Conservation (phyloP, 2,329 filamentous ascomycete species). For the Aspergillus brunneoviolaceus region DNA sequence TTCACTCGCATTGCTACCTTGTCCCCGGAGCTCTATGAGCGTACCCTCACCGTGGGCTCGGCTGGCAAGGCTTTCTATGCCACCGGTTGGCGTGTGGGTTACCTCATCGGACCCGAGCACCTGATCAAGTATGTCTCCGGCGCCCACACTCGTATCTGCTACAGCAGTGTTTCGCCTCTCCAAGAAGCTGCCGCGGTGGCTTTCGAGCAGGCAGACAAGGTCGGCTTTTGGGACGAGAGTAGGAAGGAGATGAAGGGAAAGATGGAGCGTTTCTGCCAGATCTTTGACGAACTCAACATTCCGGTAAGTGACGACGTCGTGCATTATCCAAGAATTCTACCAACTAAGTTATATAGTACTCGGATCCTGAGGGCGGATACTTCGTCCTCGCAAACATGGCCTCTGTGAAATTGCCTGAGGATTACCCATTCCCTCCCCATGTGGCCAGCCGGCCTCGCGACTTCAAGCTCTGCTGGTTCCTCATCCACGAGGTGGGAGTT, state of each 20-base stretch:
- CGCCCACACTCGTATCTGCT: slow-evolving; percentile 95
- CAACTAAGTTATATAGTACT: slow-evolving; percentile 55
- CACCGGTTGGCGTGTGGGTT: slow-evolving; percentile 95
- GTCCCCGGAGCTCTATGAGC: slow-evolving; percentile 80
- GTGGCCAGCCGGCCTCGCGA: slow-evolving; percentile 84
- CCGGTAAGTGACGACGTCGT: slow-evolving; percentile 46
- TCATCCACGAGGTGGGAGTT: slow-evolving; percentile 94
- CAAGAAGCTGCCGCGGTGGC: slow-evolving; percentile 94
- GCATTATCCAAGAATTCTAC: neutral
- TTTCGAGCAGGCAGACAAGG: slow-evolving; percentile 82
- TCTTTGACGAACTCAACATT: slow-evolving; percentile 72
- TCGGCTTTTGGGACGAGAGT: slow-evolving; percentile 84
- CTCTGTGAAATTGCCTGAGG: slow-evolving; percentile 77
- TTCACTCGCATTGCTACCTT: slow-evolving; percentile 91
- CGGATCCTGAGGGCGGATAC: slow-evolving; percentile 93
- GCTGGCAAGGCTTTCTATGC: slow-evolving; percentile 98
- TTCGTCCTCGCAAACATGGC: slow-evolving; percentile 94
- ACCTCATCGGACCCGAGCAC: slow-evolving; percentile 85
- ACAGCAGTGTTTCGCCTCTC: slow-evolving; percentile 85
- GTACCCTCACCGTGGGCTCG: slow-evolving; percentile 91
- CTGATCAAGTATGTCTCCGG: slow-evolving; percentile 88
- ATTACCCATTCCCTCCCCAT: slow-evolving; percentile 86
- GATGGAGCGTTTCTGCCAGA: slow-evolving; percentile 79
- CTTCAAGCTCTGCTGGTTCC: slow-evolving; percentile 93
- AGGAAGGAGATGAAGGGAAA: slow-evolving; percentile 87